Evolutionary conservation across 345 rosid species (phyloP), one percentile per base, ranked within the genome.

Genomic region (Arabidopsis suecica): DNA sequence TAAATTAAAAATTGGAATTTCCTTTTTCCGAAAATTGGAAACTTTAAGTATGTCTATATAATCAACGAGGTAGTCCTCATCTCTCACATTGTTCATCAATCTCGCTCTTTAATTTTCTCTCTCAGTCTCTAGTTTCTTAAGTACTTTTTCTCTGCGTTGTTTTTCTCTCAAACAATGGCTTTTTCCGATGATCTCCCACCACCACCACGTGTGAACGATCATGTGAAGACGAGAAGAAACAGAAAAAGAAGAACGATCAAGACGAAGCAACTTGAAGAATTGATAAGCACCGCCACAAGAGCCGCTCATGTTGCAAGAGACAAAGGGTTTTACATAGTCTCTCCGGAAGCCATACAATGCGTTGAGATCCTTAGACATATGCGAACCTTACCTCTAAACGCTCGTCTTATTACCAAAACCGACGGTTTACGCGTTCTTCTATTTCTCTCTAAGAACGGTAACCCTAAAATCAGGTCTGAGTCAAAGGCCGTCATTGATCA

Each of bases 401-500:
- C 80, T 69, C 30, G 65, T 0, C 11, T 70, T 7, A 45, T 70
- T 6, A 41, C 7, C 25, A 7, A 54, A 20, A 55, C 75, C 1
- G 4, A 55, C 13, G 59, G 66, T 13, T 47, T 70, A 3, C 28
- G 32, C 18, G 0, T 60, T 16, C 6, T 77, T 45, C 37, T 3
- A 0, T 30, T 63, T n/a, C 76, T 77, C 42, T 9, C 71, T 4
- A 77, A 6, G 1, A 70, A 77, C 3, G 71, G 54, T 25, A 77
- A 77, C 71, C 76, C 76, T 77, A 70, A 69, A 16, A 77, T 77
- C 62, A 23, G 71, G 3, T 70, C 76, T 0, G 71, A 70, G 53
- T 62, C 80, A 0, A 63, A 12, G 37, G 1, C 59, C 6, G 34
- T 69, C 25, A 22, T 62, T 54, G 49, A 53, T 53, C 80, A 76